Evolutionary conservation across 2,329 filamentous ascomycete genomes (phyloP), one percentile per base, ranked within the genome.

Genomic region (Colletotrichum tropicicola): DNA sequence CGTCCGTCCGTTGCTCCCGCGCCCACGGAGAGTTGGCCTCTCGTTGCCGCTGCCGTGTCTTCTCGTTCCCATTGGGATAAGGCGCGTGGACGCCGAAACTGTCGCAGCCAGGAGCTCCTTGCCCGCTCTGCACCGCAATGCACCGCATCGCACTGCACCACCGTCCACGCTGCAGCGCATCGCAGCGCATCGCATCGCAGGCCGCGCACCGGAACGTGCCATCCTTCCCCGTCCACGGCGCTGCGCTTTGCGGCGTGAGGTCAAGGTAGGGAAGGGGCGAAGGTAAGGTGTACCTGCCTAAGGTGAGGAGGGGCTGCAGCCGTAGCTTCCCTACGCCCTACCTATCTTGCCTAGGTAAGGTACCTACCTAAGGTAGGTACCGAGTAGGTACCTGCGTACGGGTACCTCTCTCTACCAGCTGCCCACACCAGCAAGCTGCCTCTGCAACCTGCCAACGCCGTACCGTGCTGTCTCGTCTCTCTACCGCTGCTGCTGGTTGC

Each of bases 41-140:
- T 49, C 49, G 32, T 49, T 35, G 25, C 57, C 45, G 41, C 17
- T 52, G 48, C 48, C 17, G 10, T 10, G 55, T 62, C 52, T 30
- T n/a, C 23, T 43, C 32, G 61, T n/a, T n/a, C 51, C 41, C 47
- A 39, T 48, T 65, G 63, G 53, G 37, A 47, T 23, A 62, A 44
- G 45, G 51, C 57, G 48, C 62, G 68, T 72, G 71, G 72, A 73
- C 68, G 72, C 70, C 69, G 70, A 71, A 71, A 68, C 68, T 71
- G 72, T 74, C 67, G 69, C 70, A 73, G 68, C 62, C 62, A 51
- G 66, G 63, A 66, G 45, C 69, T 68, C 70, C 72, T 69, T 68
- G 61, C 41, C 65, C 30, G 15, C 62, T 49, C 66, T 60, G 59
- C 49, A 53, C 51, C 43, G 62, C 55, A 59, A 47, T 41, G 35